phyloP scores from a whole-genome alignment of 1,284 basidiomycete genomes.

The Sparassis latifolia region DNA sequence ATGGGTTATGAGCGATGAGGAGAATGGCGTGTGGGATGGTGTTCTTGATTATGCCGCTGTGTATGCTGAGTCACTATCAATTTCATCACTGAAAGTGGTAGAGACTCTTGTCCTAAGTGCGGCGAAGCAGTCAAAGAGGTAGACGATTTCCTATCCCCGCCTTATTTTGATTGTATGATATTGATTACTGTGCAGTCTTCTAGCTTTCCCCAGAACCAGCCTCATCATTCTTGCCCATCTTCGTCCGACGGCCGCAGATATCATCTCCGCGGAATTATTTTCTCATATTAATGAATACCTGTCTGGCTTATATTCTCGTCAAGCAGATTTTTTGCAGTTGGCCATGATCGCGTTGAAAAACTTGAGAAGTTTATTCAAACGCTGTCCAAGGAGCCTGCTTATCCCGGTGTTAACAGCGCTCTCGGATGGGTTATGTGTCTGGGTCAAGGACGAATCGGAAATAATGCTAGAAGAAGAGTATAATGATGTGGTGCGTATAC shows the following conservation, averaged over 20 bases:
- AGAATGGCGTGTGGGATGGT: conserved; percentile 6
- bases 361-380: conserved; percentile 28
- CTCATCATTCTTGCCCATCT: conserved; percentile 5
- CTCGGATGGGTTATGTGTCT: conserved; percentile 36
- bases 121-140: conserved; percentile 1
- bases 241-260: background rate
- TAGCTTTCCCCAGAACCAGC: background rate
- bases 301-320: conserved; percentile 28
- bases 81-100: conserved; percentile 1
- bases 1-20: conserved; percentile 11
- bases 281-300: conserved; percentile 24
- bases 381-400: conserved; percentile 18
- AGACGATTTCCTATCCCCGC: background rate
- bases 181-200: conserved; percentile 4
- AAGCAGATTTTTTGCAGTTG: conserved; percentile 17
- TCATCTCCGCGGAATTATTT: conserved; percentile 4
- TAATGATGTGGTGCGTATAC: conserved; percentile 37
- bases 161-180: background rate
- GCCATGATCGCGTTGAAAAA: conserved; percentile 17
- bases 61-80: background rate
- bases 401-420: conserved; percentile 29
- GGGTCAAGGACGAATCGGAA: conserved; percentile 43
- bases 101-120: conserved; percentile 5
- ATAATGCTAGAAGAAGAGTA: conserved; percentile 37
- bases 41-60: conserved; percentile 6